Evolutionary conservation across 2,329 filamentous ascomycete genomes (phyloP).

Genomic region (Leptographium wingfieldii): DNA sequence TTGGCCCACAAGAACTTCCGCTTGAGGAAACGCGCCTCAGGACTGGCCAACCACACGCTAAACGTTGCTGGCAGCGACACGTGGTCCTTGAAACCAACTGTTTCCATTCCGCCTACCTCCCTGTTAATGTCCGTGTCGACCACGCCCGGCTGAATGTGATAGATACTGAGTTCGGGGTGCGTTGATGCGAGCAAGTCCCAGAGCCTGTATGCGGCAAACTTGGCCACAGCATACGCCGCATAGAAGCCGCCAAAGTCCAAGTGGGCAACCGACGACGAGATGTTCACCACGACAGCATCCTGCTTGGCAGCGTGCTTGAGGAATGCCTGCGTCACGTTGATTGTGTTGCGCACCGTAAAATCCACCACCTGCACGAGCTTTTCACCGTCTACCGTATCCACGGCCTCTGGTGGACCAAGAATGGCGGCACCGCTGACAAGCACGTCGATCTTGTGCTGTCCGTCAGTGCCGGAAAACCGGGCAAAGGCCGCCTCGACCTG

Average conservation of each 20-base stretch:
- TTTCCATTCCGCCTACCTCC: background rate
- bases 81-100: background rate
- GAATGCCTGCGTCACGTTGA: background rate
- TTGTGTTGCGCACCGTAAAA: background rate
- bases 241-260: background rate
- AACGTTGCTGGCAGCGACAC: background rate
- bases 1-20: background rate
- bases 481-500: background rate
- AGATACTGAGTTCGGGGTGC: background rate
- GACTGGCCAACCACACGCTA: background rate
- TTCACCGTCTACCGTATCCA: background rate
- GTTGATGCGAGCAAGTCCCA: background rate
- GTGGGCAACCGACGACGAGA: background rate
- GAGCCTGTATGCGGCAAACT: background rate
- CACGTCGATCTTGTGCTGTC: background rate
- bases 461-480: background rate
- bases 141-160: background rate
- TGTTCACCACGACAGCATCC: background rate
- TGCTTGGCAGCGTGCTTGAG: background rate
- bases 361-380: background rate
- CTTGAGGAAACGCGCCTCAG: background rate
- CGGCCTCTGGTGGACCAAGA: background rate
- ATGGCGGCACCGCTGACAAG: background rate
- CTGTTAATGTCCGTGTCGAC: background rate
- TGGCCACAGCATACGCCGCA: background rate